A percentile compares a stretch with the other conserved stretches of the same genome.
These are phyloP conservation scores for Fusarium sublunatum DNA, from an alignment of 2,329 filamentous ascomycete species.

Conservation along the genomic window DNA sequence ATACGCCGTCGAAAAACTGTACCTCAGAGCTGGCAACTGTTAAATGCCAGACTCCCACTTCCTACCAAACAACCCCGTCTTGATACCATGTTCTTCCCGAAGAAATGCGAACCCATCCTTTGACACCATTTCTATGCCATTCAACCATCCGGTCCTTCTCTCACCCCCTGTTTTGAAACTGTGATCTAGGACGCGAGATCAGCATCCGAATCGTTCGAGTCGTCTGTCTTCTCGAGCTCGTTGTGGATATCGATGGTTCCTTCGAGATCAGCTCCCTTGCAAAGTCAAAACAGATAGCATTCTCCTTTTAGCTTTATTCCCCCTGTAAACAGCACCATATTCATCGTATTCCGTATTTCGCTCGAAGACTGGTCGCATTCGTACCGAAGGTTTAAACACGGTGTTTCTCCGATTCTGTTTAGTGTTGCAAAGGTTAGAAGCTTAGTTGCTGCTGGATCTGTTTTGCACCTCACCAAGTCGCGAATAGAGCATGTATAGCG, in stretches of 20 bases:
- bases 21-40: slow-evolving; percentile 36
- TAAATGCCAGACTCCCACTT: slow-evolving; percentile 29
- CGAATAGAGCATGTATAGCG: slow-evolving; percentile 99
- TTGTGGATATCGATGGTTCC: slow-evolving; percentile 4
- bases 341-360: slow-evolving; percentile 18
- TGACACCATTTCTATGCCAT: slow-evolving; percentile 48
- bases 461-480: slow-evolving; percentile 79
- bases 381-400: slow-evolving; percentile 50
- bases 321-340: slow-evolving; percentile 18
- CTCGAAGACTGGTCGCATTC: slow-evolving; percentile 28
- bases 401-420: slow-evolving; percentile 59
- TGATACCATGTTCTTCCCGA: slow-evolving; percentile 42
- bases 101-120: slow-evolving; percentile 48
- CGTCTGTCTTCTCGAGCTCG: slow-evolving; percentile 12
- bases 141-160: slow-evolving; percentile 30
- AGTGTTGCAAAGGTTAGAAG: slow-evolving; percentile 45
- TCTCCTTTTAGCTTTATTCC: slow-evolving; percentile 38
- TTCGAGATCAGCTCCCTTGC: slow-evolving; percentile 4
- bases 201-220: slow-evolving; percentile 1
- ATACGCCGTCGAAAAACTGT: slow-evolving; percentile 44
- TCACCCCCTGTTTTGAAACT: slow-evolving; percentile 16
- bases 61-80: slow-evolving; percentile 41
- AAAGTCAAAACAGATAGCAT: slow-evolving; percentile 29
- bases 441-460: slow-evolving; percentile 38
- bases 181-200: slow-evolving; percentile 5